These are phyloP conservation scores for Sporothrix brasiliensis DNA, from an alignment of 2,329 filamentous ascomycete species.

Conservation along the genomic window DNA sequence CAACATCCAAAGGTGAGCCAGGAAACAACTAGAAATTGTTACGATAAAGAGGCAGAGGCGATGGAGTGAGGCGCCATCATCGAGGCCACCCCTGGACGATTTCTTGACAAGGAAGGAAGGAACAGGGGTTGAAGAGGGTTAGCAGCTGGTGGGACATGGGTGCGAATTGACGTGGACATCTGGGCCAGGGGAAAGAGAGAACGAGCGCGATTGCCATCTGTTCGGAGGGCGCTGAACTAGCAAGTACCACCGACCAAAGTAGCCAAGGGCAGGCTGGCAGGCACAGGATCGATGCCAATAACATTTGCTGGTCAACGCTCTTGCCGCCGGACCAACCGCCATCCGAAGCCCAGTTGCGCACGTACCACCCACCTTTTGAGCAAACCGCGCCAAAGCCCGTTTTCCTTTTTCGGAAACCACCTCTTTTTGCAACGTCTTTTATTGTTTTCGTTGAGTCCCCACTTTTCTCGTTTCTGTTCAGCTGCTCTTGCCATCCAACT, in stretches of 20 bases:
- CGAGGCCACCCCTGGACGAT: background rate
- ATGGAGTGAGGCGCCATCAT: constrained; percentile 11
- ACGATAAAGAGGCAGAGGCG: constrained; percentile 2
- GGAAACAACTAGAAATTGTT: background rate
- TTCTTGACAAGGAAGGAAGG: background rate
- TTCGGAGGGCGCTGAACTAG: background rate
- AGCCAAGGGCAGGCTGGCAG: background rate
- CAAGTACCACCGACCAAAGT: background rate
- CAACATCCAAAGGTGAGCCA: background rate
- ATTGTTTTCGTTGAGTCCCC: background rate
- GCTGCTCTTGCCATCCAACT: constrained; percentile 21
- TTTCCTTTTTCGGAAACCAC: constrained; percentile 10
- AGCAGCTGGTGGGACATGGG: background rate
- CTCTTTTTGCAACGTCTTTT: constrained; percentile 15
- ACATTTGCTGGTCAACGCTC: constrained; percentile 6
- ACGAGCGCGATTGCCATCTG: constrained; percentile 5
- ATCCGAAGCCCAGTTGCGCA: background rate
- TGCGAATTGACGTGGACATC: background rate
- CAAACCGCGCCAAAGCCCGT: constrained; percentile 3
- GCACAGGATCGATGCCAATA: background rate
- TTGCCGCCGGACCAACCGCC: constrained; percentile 10
- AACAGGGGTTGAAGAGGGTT: background rate
- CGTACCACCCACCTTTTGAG: background rate
- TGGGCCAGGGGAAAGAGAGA: background rate
- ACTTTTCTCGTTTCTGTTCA: constrained; percentile 15